These are phyloP conservation scores for Margaritispora aquatica DNA, from an alignment of 495 filamentous ascomycete genomes.

Conservation along the genomic window DNA sequence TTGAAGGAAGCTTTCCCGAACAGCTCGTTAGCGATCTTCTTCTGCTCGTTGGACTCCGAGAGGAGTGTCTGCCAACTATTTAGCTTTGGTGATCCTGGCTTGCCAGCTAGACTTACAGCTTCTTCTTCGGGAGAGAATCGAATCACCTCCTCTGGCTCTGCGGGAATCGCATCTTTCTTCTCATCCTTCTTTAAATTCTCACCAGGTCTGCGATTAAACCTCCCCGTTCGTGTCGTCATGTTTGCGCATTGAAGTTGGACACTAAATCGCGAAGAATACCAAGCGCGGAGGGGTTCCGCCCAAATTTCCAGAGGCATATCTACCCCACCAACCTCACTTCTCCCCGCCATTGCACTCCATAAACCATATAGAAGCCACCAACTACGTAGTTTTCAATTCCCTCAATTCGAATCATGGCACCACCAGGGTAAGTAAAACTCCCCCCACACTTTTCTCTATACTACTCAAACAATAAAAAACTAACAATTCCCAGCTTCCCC, in stretches of 20 bases:
- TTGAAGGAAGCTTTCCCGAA: constrained; percentile 69
- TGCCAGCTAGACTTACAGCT: constrained; percentile 41
- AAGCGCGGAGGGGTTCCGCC: constrained; percentile 14
- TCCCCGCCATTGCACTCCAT: neutral
- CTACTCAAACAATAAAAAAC: too few relatives aligned
- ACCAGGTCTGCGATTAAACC: constrained; percentile 20
- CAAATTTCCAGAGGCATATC: neutral
- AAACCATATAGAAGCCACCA: too few relatives aligned
- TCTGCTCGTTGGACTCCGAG: constrained; percentile 65
- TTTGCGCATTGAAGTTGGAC: constrained; percentile 2
- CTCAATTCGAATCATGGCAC: neutral
- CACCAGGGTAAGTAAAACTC: constrained; percentile 10
- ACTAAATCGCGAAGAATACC: neutral
- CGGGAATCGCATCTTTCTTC: neutral
- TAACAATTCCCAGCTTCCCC: constrained; percentile 33
- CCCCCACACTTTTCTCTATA: too few relatives aligned
- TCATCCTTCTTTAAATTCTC: too few relatives aligned
- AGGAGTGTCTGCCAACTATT: constrained; percentile 50
- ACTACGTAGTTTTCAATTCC: too few relatives aligned
- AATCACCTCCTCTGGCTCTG: constrained; percentile 21
- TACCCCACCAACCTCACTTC: neutral
- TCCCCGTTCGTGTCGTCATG: constrained; percentile 28
- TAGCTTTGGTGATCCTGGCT: too few relatives aligned
- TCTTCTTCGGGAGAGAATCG: constrained; percentile 73
- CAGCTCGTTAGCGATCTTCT: constrained; percentile 69